phyloP scores from a whole-genome alignment of 1,284 basidiomycete species.

The Limonomyces culmigenus region DNA sequence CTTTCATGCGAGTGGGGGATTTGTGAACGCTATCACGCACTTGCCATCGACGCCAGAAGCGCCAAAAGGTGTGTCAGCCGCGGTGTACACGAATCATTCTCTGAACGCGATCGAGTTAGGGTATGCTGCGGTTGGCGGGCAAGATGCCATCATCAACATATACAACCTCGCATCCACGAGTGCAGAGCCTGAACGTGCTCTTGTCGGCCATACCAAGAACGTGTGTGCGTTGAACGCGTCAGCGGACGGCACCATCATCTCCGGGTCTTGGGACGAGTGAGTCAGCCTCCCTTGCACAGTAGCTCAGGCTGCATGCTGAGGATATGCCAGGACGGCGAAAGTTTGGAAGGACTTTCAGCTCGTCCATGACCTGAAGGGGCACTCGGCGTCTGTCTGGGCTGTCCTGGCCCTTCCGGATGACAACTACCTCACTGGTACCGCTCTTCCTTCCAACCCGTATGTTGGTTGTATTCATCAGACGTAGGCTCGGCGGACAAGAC shows the following conservation, averaged over 20 bases:
- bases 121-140: constrained; percentile 70
- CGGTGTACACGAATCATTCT: constrained; percentile 4
- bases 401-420: constrained; percentile 73
- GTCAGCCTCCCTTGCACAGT: constrained; percentile 12
- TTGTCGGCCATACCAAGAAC: constrained; percentile 83
- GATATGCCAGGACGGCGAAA: constrained; percentile 60
- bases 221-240: constrained; percentile 75
- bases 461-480: no score
- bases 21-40: constrained; percentile 71
- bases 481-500: constrained; percentile 89
- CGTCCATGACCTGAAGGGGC: constrained; percentile 66
- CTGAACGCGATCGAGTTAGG: constrained; percentile 26
- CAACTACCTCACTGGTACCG: constrained; percentile 67
- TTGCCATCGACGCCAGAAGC: constrained; percentile 48
- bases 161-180: constrained; percentile 42
- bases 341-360: constrained; percentile 81
- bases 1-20: constrained; percentile 57
- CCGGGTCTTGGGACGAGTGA: constrained; percentile 96
- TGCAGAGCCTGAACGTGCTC: constrained; percentile 61
- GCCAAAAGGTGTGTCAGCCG: constrained; percentile 41
- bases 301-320: constrained; percentile 1
- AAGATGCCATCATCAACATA: constrained; percentile 72
- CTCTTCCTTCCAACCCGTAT: not conserved
- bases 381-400: constrained; percentile 90
- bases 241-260: constrained; percentile 59